Evolutionary conservation across 805 yeast genomes (phyloP).

Genomic region (Maudiozyma barnettii): DNA sequence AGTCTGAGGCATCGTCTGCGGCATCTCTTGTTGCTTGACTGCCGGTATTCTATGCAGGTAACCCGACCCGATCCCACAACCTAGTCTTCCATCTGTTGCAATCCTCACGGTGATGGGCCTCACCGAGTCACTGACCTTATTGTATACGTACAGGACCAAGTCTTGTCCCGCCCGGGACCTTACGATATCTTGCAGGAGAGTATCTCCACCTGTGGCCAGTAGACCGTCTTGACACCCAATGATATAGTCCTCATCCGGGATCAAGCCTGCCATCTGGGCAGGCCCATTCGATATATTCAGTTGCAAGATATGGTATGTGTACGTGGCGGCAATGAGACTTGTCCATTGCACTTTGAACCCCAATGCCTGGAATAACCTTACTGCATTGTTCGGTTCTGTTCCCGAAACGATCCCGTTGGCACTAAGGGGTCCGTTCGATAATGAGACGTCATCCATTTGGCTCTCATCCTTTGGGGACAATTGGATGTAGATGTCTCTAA

Average conservation of each 20-base stretch:
- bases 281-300: conserved; percentile 65
- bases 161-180: conserved; percentile 39
- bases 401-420: conserved; percentile 9
- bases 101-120: conserved; percentile 81
- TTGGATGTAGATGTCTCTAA: conserved; percentile 32
- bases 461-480: conserved; percentile 25
- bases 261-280: conserved; percentile 71
- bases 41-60: conserved; percentile 77
- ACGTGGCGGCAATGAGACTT: conserved; percentile 64
- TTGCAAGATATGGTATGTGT: conserved; percentile 77
- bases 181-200: conserved; percentile 58
- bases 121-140: conserved; percentile 75
- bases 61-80: conserved; percentile 95
- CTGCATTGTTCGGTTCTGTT: neutral
- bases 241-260: conserved; percentile 80
- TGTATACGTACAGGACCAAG: conserved; percentile 64
- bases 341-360: conserved; percentile 72
- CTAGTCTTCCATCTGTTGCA: conserved; percentile 75
- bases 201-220: conserved; percentile 80
- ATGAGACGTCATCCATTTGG: conserved; percentile 19
- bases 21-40: conserved; percentile 4
- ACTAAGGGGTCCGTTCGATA: conserved; percentile 17
- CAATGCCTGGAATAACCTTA: conserved; percentile 34
- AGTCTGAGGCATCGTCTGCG: neutral
- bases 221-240: conserved; percentile 83